Evolutionary conservation across 2,329 filamentous ascomycete genomes (phyloP), one percentile per base, ranked within the genome.

Genomic region (Monosporascus sp.): DNA sequence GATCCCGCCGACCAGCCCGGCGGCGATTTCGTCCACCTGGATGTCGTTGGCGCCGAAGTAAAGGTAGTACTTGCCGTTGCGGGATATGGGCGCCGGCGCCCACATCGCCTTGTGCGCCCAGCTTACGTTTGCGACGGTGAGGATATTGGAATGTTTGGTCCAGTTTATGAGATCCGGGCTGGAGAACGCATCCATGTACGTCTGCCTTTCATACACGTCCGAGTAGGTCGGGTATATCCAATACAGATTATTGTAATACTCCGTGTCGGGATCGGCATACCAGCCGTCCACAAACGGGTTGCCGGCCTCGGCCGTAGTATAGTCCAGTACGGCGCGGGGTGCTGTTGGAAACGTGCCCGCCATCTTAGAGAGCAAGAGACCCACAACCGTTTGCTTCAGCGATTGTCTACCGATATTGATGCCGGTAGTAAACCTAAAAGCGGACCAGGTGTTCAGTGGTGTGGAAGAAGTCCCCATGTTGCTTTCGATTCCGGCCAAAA

Each of bases 41-140:
- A 75, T 73, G 51, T 78, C 76, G 39, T 78, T 78, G 37, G 76
- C 77, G 44, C 68, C 74, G 57, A 78, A 79, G 62, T 79, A 79
- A 50, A 79, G 67, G 57, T 73, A 78, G 60, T 78, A 79, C 41
- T 70, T 73, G 11, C 72, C 73, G 55, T 76, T 67, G 36, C 74
- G 69, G 15, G 57, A 57, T 37, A 75, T 68, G 14, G 76, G 72
- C 0, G 75, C 74, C 0, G 77, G 77, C 2, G 76, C 77, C 77
- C 76, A 78, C 20, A 77, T 64, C 0, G 76, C 76, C 50, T 68
- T 67, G 2, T 62, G 72, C 7, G 74, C 75, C 76, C 77, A 79
- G 5, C 67, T 58, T 43, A 76, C 66, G 48, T 68, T 53, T 6
- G 60, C 63, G 35, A 65, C 68, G 22, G 71, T 74, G 25, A 80